These are phyloP conservation scores for Chloridella minuta DNA, from an alignment of 352 stramenopile species.

Conservation along the genomic window DNA sequence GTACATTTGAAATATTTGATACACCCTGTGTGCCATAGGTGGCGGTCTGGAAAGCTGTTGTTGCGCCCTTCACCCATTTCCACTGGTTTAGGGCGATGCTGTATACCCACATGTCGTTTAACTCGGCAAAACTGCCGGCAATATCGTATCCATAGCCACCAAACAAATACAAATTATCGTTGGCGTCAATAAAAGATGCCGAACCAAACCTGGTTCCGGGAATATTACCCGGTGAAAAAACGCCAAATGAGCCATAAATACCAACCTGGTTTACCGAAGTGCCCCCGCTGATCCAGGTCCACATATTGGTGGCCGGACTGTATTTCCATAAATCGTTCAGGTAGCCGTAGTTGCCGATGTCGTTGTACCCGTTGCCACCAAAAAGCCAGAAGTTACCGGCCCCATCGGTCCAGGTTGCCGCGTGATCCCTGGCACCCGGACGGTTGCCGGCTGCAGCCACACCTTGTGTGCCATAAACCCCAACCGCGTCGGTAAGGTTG, in stretches of 20 bases:
- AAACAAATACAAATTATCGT: not conserved
- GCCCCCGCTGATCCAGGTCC: not conserved
- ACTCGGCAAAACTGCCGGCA: not conserved
- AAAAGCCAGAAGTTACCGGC: not conserved
- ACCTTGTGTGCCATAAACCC: not conserved
- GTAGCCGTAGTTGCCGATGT: not conserved
- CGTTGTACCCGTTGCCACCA: not conserved
- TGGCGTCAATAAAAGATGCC: not conserved
- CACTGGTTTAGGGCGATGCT: not conserved
- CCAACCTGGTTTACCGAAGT: not conserved
- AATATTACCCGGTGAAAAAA: constrained; percentile 1
- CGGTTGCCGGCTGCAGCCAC: not conserved
- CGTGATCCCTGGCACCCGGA: not conserved
- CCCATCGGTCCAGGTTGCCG: not conserved
- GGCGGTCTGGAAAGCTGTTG: not conserved
- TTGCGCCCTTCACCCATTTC: not conserved
- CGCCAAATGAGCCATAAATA: not conserved
- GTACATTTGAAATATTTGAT: not conserved
- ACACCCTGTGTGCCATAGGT: not conserved
- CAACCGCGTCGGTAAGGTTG: not conserved
- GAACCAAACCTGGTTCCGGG: not conserved
- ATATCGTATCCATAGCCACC: not conserved
- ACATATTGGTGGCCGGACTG: not conserved
- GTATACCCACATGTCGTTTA: not conserved
- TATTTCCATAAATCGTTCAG: not conserved